Conservation (phyloP, 2,329 filamentous ascomycete species). For the Sphaceloma murrayae region DNA sequence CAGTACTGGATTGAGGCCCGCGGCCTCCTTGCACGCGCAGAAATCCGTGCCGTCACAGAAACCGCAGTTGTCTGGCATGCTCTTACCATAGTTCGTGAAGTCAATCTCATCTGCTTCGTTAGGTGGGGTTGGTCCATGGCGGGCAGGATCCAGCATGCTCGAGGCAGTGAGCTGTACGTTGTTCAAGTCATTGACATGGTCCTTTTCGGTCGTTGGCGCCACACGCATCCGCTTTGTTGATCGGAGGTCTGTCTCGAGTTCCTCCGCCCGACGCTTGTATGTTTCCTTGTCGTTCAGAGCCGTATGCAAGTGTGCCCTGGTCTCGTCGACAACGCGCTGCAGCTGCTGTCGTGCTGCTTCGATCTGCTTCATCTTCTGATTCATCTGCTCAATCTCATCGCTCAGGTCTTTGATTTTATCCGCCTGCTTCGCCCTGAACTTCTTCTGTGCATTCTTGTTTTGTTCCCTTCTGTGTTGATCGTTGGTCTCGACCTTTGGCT, state of each 20-base stretch:
- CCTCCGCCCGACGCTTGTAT: conserved; percentile 6
- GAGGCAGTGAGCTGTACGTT: conserved; percentile 5
- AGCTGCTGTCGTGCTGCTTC: conserved; percentile 1
- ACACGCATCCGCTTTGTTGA: conserved; percentile 13
- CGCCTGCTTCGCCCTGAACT: conserved; percentile 78
- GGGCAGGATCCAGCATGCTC: not conserved
- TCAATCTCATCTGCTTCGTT: conserved; percentile 18
- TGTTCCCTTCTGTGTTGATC: conserved; percentile 90
- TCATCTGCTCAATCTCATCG: conserved; percentile 36
- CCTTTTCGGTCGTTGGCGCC: not conserved
- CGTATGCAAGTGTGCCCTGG: conserved; percentile 1
- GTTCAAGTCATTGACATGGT: not conserved
- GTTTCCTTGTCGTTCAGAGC: conserved; percentile 8
- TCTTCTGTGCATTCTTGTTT: conserved; percentile 83
- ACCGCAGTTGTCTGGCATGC: conserved; percentile 18
- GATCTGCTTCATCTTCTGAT: conserved; percentile 19
- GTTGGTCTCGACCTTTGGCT: conserved; percentile 68
- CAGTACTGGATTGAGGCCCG: conserved; percentile 9
- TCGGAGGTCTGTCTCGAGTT: conserved; percentile 1
- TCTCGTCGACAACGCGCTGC: not conserved
- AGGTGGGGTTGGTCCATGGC: conserved; percentile 16
- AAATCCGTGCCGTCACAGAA: conserved; percentile 18
- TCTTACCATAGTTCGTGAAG: conserved; percentile 19
- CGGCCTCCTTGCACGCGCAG: conserved; percentile 17
- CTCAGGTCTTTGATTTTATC: conserved; percentile 66